Conservation (phyloP, 2,329 filamentous ascomycete species). For the Fusarium clavum region DNA sequence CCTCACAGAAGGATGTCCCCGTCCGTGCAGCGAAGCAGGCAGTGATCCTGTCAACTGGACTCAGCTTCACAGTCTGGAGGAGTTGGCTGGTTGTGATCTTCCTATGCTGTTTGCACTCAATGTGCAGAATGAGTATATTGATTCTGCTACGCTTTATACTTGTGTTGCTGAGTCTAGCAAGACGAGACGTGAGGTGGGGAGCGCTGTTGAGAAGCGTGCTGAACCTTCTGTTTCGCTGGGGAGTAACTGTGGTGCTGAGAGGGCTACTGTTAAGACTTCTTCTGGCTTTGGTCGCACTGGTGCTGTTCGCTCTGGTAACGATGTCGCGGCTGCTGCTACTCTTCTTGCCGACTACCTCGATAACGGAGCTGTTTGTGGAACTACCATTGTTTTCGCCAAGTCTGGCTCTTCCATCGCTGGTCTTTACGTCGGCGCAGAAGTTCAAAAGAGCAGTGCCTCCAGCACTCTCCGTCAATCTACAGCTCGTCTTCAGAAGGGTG, state of each 20-base stretch:
- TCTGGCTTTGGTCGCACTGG: slow-evolving; percentile 15
- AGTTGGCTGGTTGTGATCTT: slow-evolving; percentile 29
- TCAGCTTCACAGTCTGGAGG: slow-evolving; percentile 39
- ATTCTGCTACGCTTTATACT: slow-evolving; percentile 42
- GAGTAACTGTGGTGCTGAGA: slow-evolving; percentile 40
- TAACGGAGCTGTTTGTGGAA: slow-evolving; percentile 34
- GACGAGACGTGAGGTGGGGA: slow-evolving; percentile 23
- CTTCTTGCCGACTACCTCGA: slow-evolving; percentile 38
- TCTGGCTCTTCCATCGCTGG: slow-evolving; percentile 39
- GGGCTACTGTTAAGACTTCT: slow-evolving; percentile 29
- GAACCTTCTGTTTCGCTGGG: slow-evolving; percentile 25
- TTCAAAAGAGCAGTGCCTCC: slow-evolving; percentile 40
- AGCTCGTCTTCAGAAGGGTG: slow-evolving; percentile 29
- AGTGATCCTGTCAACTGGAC: slow-evolving; percentile 43
- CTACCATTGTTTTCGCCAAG: slow-evolving; percentile 44
- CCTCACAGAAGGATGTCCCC: slow-evolving; percentile 42
- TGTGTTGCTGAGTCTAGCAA: slow-evolving; percentile 21
- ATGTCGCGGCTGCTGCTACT: slow-evolving; percentile 22
- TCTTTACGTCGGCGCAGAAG: slow-evolving; percentile 40
- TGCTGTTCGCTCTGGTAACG: slow-evolving; percentile 21
- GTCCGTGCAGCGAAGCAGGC: slow-evolving; percentile 33
- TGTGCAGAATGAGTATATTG: slow-evolving; percentile 39
- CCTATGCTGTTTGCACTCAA: slow-evolving; percentile 42
- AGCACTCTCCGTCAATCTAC: slow-evolving; percentile 23
- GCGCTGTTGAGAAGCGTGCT: slow-evolving; percentile 22